phyloP scores from a whole-genome alignment of 2,329 filamentous ascomycete genomes.

The Colletotrichum acutatum region DNA sequence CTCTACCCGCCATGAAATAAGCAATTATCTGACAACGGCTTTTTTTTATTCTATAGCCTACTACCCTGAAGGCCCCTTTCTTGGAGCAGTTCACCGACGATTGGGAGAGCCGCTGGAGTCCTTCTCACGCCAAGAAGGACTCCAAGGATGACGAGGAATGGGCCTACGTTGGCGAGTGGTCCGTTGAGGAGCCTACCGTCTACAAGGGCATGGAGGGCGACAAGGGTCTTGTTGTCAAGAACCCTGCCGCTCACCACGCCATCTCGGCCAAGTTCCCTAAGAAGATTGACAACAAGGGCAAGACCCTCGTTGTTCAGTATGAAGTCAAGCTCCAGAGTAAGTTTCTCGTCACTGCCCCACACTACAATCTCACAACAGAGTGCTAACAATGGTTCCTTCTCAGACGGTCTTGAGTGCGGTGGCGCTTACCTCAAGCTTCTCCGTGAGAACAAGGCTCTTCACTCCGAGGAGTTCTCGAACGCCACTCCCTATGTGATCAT shows the following conservation, averaged over 20 bases:
- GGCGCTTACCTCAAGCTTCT: slow-evolving; percentile 99
- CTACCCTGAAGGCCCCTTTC: slow-evolving; percentile 90
- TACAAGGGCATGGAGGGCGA: slow-evolving; percentile 94
- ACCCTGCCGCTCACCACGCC: slow-evolving; percentile 96
- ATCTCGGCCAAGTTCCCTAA: slow-evolving; percentile 99
- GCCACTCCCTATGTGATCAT: slow-evolving; percentile 98
- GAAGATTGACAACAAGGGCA: slow-evolving; percentile 96
- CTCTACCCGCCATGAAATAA: neutral
- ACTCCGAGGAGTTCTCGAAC: slow-evolving; percentile 98
- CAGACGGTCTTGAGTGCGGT: slow-evolving; percentile 95
- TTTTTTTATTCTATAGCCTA: slow-evolving; percentile 69
- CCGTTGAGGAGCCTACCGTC: slow-evolving; percentile 91
- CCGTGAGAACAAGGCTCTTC: slow-evolving; percentile 95
- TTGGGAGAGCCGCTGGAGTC: slow-evolving; percentile 94
- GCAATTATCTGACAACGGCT: slow-evolving; percentile 5
- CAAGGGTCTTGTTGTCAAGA: slow-evolving; percentile 98
- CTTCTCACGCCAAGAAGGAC: slow-evolving; percentile 97
- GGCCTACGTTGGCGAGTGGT: slow-evolving; percentile 97
- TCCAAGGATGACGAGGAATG: slow-evolving; percentile 89
- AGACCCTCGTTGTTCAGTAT: slow-evolving; percentile 97
- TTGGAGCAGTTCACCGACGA: slow-evolving; percentile 98
- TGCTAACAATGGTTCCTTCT: slow-evolving; percentile 23
- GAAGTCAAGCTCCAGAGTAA: slow-evolving; percentile 98
- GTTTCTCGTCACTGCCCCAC: slow-evolving; percentile 46
- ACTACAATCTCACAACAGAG: neutral